phyloP scores from a whole-genome alignment of 352 stramenopile species.

The Phytophthora pisi region DNA sequence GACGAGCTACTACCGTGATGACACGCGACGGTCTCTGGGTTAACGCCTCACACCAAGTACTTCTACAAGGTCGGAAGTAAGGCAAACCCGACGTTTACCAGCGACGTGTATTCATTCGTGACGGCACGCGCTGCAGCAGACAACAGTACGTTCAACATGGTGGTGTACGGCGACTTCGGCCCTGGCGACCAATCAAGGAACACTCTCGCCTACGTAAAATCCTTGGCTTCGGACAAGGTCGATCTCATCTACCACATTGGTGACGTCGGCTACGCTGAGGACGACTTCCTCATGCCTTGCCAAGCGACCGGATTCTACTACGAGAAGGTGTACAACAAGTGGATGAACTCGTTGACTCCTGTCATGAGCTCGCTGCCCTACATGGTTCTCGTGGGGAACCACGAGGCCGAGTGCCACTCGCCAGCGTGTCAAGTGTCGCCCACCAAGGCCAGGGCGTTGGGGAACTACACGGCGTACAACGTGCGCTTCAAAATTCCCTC shows the following conservation, averaged over 20 bases:
- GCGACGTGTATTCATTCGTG: conserved; percentile 24
- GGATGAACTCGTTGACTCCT: conserved; percentile 58
- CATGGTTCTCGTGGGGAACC: conserved; percentile 82
- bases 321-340: conserved; percentile 82
- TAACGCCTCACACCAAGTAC: conserved; percentile 33
- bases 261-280: conserved; percentile 52
- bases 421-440: conserved; percentile 51
- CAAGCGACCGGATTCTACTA: conserved; percentile 69
- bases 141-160: conserved; percentile 42
- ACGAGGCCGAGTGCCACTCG: conserved; percentile 86
- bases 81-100: conserved; percentile 26
- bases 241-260: conserved; percentile 69
- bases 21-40: conserved; percentile 23
- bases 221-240: conserved; percentile 23
- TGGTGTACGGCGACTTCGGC: conserved; percentile 52
- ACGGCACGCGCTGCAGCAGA: conserved; percentile 22
- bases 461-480: conserved; percentile 85
- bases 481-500: conserved; percentile 84
- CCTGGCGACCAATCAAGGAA: conserved; percentile 31
- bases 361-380: conserved; percentile 62
- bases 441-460: conserved; percentile 50
- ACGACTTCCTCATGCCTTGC: conserved; percentile 28
- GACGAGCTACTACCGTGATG: conserved; percentile 54
- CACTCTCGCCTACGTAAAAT: conserved; percentile 40
- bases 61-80: conserved; percentile 30